A percentile compares a stretch with the other conserved stretches of the same genome.
These are phyloP conservation scores for Ilyonectria destructans DNA, from an alignment of 2,329 filamentous ascomycete species.

Conservation along the genomic window DNA sequence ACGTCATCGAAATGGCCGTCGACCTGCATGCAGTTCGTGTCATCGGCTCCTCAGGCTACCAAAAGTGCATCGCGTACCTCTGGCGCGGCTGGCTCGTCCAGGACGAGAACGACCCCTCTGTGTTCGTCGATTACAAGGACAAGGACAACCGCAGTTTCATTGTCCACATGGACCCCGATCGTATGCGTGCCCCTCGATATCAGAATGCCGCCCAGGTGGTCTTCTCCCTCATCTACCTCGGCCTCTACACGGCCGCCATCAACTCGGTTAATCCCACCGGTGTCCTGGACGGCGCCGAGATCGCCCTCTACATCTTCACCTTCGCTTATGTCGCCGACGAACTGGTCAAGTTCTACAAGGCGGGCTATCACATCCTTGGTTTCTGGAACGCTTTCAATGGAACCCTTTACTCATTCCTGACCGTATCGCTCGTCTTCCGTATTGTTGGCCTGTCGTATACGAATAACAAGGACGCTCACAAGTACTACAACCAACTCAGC, in stretches of 20 bases:
- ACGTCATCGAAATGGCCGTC: constrained; percentile 94
- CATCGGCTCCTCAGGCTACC: constrained; percentile 94
- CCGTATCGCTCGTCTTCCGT: constrained; percentile 84
- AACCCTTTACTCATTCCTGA: constrained; percentile 84
- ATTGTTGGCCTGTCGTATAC: constrained; percentile 82
- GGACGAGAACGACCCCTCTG: constrained; percentile 90
- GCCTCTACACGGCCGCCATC: constrained; percentile 90
- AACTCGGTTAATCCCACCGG: constrained; percentile 93
- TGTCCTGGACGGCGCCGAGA: constrained; percentile 88
- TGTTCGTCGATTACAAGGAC: constrained; percentile 89
- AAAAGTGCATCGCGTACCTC: constrained; percentile 93
- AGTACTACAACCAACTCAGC: constrained; percentile 82
- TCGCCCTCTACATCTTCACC: constrained; percentile 91
- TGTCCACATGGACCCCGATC: constrained; percentile 91
- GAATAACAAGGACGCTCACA: constrained; percentile 62
- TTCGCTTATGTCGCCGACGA: constrained; percentile 93
- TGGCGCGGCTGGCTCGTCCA: constrained; percentile 99
- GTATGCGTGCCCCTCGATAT: constrained; percentile 93
- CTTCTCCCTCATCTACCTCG: constrained; percentile 87
- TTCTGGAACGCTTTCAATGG: constrained; percentile 99
- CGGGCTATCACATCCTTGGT: constrained; percentile 89
- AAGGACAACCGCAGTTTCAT: constrained; percentile 85
- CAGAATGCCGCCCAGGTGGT: constrained; percentile 93
- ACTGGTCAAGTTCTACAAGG: constrained; percentile 91
- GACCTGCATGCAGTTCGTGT: constrained; percentile 91